Evolutionary conservation across 805 yeast species (phyloP).

Genomic region (Blastobotrys chiropterorum): DNA sequence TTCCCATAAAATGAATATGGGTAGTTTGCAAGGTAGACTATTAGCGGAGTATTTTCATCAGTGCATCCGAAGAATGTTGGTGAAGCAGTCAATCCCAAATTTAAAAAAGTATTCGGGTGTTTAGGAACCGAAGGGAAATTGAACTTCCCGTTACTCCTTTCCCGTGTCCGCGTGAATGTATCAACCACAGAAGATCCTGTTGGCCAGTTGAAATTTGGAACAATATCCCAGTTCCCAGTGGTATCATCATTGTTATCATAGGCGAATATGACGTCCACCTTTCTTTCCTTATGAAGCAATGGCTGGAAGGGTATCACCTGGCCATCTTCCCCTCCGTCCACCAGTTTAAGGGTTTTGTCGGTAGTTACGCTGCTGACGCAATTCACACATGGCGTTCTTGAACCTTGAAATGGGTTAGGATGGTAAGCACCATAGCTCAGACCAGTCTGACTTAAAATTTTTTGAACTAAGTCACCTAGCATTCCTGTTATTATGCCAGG

Average conservation of each 20-base stretch:
- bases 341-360: constrained; percentile 40
- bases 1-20: constrained; percentile 61
- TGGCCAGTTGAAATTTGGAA: constrained; percentile 28
- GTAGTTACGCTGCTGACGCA: not conserved
- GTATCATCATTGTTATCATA: constrained; percentile 33
- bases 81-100: constrained; percentile 27
- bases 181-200: constrained; percentile 47
- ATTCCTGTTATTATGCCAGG: constrained; percentile 53
- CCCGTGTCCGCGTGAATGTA: not conserved
- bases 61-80: constrained; percentile 82
- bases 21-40: constrained; percentile 70
- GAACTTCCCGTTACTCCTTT: not conserved
- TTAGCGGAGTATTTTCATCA: constrained; percentile 51
- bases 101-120: constrained; percentile 6
- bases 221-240: constrained; percentile 19
- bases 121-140: constrained; percentile 2
- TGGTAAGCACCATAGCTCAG: constrained; percentile 61
- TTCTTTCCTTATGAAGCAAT: constrained; percentile 52
- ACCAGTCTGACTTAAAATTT: constrained; percentile 2
- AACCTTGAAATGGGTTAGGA: constrained; percentile 67
- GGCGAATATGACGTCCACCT: constrained; percentile 60
- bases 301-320: constrained; percentile 65
- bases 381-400: constrained; percentile 30
- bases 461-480: constrained; percentile 22
- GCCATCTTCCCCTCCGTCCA: constrained; percentile 69